Percentiles rank a stretch among this genome's conserved stretches.
These are phyloP conservation scores for Mycena olivaceomarginata DNA, from an alignment of 768 basidiomycete species.

Conservation along the genomic window DNA sequence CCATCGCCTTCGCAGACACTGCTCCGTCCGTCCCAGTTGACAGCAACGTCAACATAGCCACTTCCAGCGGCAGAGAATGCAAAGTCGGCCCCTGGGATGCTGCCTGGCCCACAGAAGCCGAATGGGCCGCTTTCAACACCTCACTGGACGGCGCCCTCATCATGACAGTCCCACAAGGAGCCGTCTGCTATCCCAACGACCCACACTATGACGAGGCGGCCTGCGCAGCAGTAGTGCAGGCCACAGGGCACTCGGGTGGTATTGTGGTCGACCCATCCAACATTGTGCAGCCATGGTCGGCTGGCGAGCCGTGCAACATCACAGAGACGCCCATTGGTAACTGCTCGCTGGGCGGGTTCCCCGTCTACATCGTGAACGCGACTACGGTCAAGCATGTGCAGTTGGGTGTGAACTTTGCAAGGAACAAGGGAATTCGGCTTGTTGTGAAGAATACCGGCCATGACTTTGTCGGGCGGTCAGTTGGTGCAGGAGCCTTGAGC, in stretches of 20 bases:
- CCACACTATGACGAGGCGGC: slow-evolving; percentile 7
- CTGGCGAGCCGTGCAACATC: neutral
- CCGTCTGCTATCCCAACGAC: slow-evolving; percentile 6
- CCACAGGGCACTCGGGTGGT: slow-evolving; percentile 15
- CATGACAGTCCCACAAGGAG: slow-evolving; percentile 8
- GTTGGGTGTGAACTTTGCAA: too few relatives aligned
- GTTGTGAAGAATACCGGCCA: too few relatives aligned
- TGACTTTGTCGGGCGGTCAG: too few relatives aligned
- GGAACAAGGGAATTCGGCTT: neutral
- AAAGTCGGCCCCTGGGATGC: too few relatives aligned
- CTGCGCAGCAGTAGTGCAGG: slow-evolving; percentile 18
- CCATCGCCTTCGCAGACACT: neutral
- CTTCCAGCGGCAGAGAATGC: too few relatives aligned
- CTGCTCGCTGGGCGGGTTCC: neutral
- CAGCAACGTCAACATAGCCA: too few relatives aligned
- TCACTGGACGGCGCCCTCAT: neutral
- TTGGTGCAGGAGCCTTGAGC: too few relatives aligned
- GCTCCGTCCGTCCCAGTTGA: too few relatives aligned
- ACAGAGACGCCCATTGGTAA: slow-evolving; percentile 8
- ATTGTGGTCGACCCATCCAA: slow-evolving; percentile 15
- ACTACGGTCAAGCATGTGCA: too few relatives aligned
- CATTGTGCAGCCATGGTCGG: neutral
- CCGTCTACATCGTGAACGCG: too few relatives aligned
- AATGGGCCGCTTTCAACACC: too few relatives aligned
- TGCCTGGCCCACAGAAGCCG: too few relatives aligned